phyloP scores from a whole-genome alignment of 106 monocot genomes.

The Dactylorhiza incarnata region DNA sequence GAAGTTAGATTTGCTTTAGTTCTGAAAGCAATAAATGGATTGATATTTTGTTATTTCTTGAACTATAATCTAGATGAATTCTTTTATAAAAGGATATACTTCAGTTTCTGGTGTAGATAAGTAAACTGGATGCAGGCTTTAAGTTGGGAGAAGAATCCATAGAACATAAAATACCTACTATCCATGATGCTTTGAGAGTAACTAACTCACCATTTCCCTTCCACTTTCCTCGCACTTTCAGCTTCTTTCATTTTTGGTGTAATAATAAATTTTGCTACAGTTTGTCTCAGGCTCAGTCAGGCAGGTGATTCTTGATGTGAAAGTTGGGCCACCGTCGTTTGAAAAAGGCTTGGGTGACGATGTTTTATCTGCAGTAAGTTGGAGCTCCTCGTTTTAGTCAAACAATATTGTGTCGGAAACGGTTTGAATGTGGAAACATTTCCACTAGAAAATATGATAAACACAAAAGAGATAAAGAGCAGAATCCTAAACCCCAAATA shows the following conservation, averaged over 20 bases:
- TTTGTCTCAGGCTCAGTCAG: constrained; percentile 63
- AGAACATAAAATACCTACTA: constrained; percentile 32
- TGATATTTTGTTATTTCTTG: not conserved
- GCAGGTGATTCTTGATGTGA: constrained; percentile 86
- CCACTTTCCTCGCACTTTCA: not conserved
- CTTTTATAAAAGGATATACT: constrained; percentile 10
- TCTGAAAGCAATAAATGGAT: not conserved
- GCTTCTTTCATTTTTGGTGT: not conserved
- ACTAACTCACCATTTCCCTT: not conserved
- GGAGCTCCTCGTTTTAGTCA: not conserved
- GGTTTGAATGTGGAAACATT: no score
- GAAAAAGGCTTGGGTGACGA: constrained; percentile 72
- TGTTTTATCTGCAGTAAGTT: constrained; percentile 70
- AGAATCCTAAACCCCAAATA: no score
- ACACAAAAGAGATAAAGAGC: no score
- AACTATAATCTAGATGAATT: not conserved
- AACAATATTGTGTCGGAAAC: not conserved
- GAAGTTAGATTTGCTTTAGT: not conserved
- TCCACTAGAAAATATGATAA: no score
- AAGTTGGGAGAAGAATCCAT: constrained; percentile 12
- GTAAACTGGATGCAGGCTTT: constrained; percentile 28
- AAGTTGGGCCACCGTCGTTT: constrained; percentile 87
- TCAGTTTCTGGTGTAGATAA: constrained; percentile 54
- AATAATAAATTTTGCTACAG: constrained; percentile 34
- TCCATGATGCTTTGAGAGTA: constrained; percentile 58